These are phyloP conservation scores for Talaromyces borbonicus DNA, from an alignment of 495 filamentous ascomycete species.

Conservation along the genomic window DNA sequence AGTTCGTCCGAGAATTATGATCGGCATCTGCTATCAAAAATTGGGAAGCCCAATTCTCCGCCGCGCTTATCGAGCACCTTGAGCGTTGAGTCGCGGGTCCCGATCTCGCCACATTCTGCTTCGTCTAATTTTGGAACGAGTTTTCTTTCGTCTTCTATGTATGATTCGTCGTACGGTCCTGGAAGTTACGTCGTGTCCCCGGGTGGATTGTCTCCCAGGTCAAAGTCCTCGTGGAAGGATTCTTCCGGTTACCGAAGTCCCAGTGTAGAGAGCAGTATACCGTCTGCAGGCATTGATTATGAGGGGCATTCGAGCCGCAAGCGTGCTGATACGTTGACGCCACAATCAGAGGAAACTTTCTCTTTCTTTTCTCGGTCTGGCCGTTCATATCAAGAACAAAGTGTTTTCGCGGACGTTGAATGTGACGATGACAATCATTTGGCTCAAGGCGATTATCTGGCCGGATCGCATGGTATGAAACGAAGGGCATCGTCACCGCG, in stretches of 20 bases:
- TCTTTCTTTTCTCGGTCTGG: constrained; percentile 40
- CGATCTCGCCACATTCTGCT: constrained; percentile 37
- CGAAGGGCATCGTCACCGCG: constrained; percentile 72
- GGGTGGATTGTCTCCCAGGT: constrained; percentile 35
- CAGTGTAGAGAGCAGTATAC: constrained; percentile 38
- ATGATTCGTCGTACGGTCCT: constrained; percentile 4
- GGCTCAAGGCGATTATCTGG: constrained; percentile 35
- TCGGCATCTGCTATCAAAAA: constrained; percentile 66
- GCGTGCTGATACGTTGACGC: constrained; percentile 31
- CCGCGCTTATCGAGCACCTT: constrained; percentile 45
- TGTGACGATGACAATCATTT: constrained; percentile 56
- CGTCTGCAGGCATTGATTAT: constrained; percentile 19
- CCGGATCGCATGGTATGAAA: constrained; percentile 54
- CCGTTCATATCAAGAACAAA: constrained; percentile 53
- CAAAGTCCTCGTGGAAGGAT: constrained; percentile 32
- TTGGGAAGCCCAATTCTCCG: constrained; percentile 51
- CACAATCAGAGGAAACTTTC: constrained; percentile 38
- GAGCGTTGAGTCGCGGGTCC: constrained; percentile 41
- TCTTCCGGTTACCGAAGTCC: constrained; percentile 40
- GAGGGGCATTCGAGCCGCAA: constrained; percentile 14
- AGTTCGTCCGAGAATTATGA: constrained; percentile 67
- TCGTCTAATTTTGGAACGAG: constrained; percentile 18
- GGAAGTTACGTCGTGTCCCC: constrained; percentile 35
- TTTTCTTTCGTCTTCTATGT: constrained; percentile 32
- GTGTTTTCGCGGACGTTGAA: constrained; percentile 52